phyloP scores from a whole-genome alignment of 2,329 filamentous ascomycete genomes.

The Paraphaeosphaeria sporulosa region DNA sequence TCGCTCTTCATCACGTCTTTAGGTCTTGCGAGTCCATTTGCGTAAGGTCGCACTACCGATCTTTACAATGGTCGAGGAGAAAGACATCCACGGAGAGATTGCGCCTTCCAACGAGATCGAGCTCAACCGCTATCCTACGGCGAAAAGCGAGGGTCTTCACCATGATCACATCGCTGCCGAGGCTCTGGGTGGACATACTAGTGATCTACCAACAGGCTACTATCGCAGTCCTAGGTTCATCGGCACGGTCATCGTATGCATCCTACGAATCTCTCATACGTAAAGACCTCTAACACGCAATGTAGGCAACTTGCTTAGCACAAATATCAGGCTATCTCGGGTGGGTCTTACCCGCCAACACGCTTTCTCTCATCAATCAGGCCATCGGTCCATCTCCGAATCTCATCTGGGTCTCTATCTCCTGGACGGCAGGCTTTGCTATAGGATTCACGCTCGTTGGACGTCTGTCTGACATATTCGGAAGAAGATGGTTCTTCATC shows the following conservation, averaged over 20 bases:
- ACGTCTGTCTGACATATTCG: constrained; percentile 50
- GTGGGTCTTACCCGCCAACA: constrained; percentile 42
- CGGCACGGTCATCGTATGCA: constrained; percentile 39
- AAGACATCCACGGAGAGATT: constrained; percentile 24
- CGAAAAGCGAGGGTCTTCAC: constrained; percentile 28
- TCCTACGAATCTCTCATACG: neutral
- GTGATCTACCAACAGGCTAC: constrained; percentile 36
- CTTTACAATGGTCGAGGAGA: constrained; percentile 32
- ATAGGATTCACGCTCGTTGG: constrained; percentile 50
- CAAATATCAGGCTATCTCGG: constrained; percentile 42
- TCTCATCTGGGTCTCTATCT: constrained; percentile 49
- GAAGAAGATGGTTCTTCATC: constrained; percentile 48
- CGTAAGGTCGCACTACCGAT: neutral
- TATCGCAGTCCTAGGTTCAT: constrained; percentile 36
- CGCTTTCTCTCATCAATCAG: constrained; percentile 44
- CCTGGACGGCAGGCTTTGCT: constrained; percentile 44
- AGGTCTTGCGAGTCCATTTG: neutral
- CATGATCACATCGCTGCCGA: constrained; percentile 40
- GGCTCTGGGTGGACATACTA: constrained; percentile 36
- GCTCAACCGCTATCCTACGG: constrained; percentile 17
- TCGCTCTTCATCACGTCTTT: neutral
- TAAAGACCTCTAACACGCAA: neutral
- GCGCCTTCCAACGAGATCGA: constrained; percentile 11
- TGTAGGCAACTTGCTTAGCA: constrained; percentile 40
- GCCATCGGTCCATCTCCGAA: constrained; percentile 49